Evolutionary conservation across 345 rosid genomes (phyloP).

Genomic region (Hibiscus syriacus): DNA sequence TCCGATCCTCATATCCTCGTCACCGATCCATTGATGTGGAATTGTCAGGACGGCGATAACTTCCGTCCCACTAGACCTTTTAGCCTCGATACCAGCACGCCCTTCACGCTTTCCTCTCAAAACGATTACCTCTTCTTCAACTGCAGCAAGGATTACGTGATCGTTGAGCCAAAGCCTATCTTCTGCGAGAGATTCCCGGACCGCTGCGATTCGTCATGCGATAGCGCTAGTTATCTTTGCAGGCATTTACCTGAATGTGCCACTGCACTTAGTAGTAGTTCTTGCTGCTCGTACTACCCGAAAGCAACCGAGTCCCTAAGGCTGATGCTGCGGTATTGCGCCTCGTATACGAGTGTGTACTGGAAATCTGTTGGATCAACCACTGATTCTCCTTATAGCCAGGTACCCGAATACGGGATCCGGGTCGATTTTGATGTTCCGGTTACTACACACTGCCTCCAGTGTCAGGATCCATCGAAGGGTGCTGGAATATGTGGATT

Average conservation of each 20-base stretch:
- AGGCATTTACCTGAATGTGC: slow-evolving; percentile 79
- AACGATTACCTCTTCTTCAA: slow-evolving; percentile 93
- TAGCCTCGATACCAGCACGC: slow-evolving; percentile 81
- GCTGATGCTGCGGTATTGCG: slow-evolving; percentile 72
- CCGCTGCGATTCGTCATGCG: slow-evolving; percentile 82
- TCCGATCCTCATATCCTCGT: slow-evolving; percentile 74
- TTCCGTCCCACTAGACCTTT: slow-evolving; percentile 73
- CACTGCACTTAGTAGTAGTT: slow-evolving; percentile 33
- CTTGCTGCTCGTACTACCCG: slow-evolving; percentile 81
- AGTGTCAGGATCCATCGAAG: slow-evolving; percentile 70
- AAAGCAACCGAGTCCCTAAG: slow-evolving; percentile 77
- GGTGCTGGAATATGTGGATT: slow-evolving; percentile 73
- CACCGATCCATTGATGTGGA: slow-evolving; percentile 86
- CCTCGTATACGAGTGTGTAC: slow-evolving; percentile 70
- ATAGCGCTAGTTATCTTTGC: slow-evolving; percentile 80
- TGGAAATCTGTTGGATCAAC: slow-evolving; percentile 56
- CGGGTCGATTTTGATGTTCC: slow-evolving; percentile 79
- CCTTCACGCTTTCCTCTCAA: slow-evolving; percentile 64
- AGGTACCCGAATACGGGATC: slow-evolving; percentile 79
- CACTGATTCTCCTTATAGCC: slow-evolving; percentile 39
- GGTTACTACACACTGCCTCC: slow-evolving; percentile 65
- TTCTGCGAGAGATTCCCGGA: slow-evolving; percentile 84
- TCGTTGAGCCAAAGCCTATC: slow-evolving; percentile 70
- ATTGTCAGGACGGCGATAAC: slow-evolving; percentile 52
- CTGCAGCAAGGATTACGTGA: slow-evolving; percentile 57